Base-by-base conservation (phyloP, 768 basidiomycete genomes). In the Mycena crocata region DNA sequence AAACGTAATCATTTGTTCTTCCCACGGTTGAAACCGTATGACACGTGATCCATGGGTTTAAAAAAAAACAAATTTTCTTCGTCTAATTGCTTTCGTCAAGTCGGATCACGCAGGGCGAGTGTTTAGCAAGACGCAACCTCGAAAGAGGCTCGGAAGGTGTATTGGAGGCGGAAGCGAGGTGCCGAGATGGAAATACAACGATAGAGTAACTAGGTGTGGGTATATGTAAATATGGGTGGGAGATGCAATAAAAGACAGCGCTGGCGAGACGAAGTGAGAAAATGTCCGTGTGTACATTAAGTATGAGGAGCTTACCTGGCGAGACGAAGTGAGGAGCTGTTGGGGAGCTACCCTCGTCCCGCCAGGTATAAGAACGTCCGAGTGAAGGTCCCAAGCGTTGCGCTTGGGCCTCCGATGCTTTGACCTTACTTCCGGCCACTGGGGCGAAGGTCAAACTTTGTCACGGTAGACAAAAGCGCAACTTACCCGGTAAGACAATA, bases 81-180 rank as follows among this genome's bases (percentile, higher is more conserved):
- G 35, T 42, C 59, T 51, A 52, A 61, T 61, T 61, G 48, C 34
- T 49, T 26, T 31, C 1, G 59, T 48, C 54, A 13, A 50, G 49
- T 56, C 21, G 26, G 21, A 42, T 45, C 57, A 32, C 19, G 44
- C 48, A 34, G 39, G 49, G 35, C 59, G 30, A 30, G 32, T 31
- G 58, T 60, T 48, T 61, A 51, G 49, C 23, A 12, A 37, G 28
- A 52, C 42, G 37, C 75, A 42, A 40, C 59, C 59, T 40, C 48
- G 49, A 76, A n/a, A 60, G 58, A 67, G 67, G 24, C 48, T 28
- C 19, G 46, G 37, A 40, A 51, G 49, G 51, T 30, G 51, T 51
- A 51, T 61, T 48, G 59, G 17, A 44, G 37, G 31, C 49, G 59
- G 37, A 40, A 30, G 35, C 15, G 32, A 39, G 35, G 21, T 34